phyloP scores from a whole-genome alignment of 1,284 basidiomycete species.

The Marasmius fiardii region DNA sequence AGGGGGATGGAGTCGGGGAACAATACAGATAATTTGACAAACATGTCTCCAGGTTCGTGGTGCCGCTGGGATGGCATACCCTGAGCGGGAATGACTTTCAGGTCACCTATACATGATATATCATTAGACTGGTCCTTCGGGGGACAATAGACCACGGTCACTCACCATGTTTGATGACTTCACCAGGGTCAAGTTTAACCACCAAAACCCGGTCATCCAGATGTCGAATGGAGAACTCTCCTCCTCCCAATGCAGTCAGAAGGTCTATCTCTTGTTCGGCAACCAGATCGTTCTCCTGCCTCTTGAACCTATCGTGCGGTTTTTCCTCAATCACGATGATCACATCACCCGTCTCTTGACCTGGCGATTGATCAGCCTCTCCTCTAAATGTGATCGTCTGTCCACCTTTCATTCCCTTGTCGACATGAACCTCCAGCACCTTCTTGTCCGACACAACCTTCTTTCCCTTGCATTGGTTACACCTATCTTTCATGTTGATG shows the following conservation, averaged over 20 bases:
- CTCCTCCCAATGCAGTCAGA: constrained; percentile 91
- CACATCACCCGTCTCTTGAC: constrained; percentile 91
- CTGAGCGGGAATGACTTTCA: constrained; percentile 92
- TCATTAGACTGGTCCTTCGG: constrained; percentile 4
- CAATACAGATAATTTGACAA: constrained; percentile 82
- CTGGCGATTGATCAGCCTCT: constrained; percentile 96
- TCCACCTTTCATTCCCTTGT: constrained; percentile 99
- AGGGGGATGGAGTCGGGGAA: constrained; percentile 88
- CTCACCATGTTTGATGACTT: constrained; percentile 91
- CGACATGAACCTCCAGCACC: constrained; percentile 97
- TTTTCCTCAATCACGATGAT: constrained; percentile 98
- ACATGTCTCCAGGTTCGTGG: constrained; percentile 95
- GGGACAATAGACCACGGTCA: constrained; percentile 9
- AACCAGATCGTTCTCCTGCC: constrained; percentile 91
- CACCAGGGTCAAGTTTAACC: constrained; percentile 86
- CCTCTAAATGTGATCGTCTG: constrained; percentile 95
- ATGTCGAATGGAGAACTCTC: constrained; percentile 89
- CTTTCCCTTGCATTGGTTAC: constrained; percentile 93
- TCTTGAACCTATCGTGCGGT: constrained; percentile 87
- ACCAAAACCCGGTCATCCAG: constrained; percentile 90
- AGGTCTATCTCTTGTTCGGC: constrained; percentile 90
- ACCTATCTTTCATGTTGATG: constrained; percentile 93
- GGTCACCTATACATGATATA: constrained; percentile 56
- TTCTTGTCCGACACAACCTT: constrained; percentile 96
- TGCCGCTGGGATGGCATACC: constrained; percentile 99